Percentiles rank a stretch among this genome's conserved stretches.
Conservation (phyloP, 164 flowering plant genomes). For the Magnolia kwangsiensis region DNA sequence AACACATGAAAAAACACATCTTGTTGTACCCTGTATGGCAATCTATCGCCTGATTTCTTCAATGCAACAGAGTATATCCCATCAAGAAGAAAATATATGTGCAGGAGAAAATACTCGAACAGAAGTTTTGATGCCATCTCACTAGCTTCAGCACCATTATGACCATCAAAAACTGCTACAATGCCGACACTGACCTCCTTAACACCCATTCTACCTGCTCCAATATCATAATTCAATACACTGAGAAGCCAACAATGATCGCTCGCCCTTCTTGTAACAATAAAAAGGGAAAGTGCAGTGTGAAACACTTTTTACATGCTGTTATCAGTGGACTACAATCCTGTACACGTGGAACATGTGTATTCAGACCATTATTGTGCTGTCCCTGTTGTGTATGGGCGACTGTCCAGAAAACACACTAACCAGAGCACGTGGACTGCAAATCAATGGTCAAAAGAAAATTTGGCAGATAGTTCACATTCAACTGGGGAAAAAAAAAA, state of each 20-base stretch:
- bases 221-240: constrained; percentile 8
- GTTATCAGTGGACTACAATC: background rate
- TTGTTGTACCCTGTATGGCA: constrained; percentile 36
- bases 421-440: background rate
- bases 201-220: constrained; percentile 52
- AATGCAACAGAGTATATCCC: constrained; percentile 57
- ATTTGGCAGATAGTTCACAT: background rate
- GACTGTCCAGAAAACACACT: background rate
- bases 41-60: constrained; percentile 40
- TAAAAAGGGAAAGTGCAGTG: background rate
- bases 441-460: background rate
- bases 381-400: background rate
- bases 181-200: constrained; percentile 67
- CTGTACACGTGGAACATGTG: background rate
- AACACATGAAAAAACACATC: constrained; percentile 31
- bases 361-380: background rate
- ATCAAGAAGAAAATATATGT: constrained; percentile 84
- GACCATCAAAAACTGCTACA: constrained; percentile 95
- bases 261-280: background rate
- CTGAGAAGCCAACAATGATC: background rate
- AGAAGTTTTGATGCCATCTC: constrained; percentile 90
- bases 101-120: constrained; percentile 78
- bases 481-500: background rate
- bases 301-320: background rate
- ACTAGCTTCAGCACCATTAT: constrained; percentile 97